phyloP scores from a whole-genome alignment of 2,329 filamentous ascomycete species.

The Phaeosphaeria sp. region DNA sequence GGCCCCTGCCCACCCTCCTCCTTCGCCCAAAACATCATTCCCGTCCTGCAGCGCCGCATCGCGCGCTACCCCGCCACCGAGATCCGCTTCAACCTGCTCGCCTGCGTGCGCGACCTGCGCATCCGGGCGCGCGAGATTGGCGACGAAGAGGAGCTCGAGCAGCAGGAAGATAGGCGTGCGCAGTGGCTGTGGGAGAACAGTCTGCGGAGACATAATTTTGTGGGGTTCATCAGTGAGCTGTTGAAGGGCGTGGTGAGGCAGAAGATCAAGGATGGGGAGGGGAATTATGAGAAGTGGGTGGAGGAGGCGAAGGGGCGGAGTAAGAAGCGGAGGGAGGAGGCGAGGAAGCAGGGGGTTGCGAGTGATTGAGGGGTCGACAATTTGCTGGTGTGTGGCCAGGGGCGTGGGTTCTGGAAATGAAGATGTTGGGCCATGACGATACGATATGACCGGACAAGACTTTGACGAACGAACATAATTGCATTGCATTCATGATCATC shows the following conservation, averaged over 20 bases:
- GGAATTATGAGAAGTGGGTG: conserved; percentile 76
- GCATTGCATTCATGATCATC: neutral
- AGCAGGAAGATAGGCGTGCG: conserved; percentile 82
- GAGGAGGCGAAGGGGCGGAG: conserved; percentile 69
- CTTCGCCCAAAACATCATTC: conserved; percentile 82
- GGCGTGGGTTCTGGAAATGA: too few species aligned
- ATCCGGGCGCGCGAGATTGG: conserved; percentile 80
- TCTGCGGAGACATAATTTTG: conserved; percentile 90
- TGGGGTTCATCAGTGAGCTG: conserved; percentile 91
- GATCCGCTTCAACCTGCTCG: conserved; percentile 95
- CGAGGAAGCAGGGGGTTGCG: conserved; percentile 45
- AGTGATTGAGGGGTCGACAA: neutral
- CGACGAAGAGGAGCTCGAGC: conserved; percentile 76
- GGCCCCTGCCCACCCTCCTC: conserved; percentile 72
- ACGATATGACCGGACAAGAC: neutral
- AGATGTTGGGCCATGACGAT: neutral
- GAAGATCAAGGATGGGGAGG: conserved; percentile 72
- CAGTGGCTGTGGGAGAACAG: conserved; percentile 97
- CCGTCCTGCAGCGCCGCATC: conserved; percentile 85
- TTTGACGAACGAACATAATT: neutral
- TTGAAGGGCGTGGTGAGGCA: conserved; percentile 81
- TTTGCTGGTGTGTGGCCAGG: too few species aligned
- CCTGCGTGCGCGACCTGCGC: conserved; percentile 85
- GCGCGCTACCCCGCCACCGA: conserved; percentile 83
- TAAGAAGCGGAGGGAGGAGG: conserved; percentile 56